Percentiles rank a stretch among this genome's conserved stretches.
These are phyloP conservation scores for Paraurostyla sp. DNA, from an alignment of 73 alveolate genomes.

Conservation along the genomic window DNA sequence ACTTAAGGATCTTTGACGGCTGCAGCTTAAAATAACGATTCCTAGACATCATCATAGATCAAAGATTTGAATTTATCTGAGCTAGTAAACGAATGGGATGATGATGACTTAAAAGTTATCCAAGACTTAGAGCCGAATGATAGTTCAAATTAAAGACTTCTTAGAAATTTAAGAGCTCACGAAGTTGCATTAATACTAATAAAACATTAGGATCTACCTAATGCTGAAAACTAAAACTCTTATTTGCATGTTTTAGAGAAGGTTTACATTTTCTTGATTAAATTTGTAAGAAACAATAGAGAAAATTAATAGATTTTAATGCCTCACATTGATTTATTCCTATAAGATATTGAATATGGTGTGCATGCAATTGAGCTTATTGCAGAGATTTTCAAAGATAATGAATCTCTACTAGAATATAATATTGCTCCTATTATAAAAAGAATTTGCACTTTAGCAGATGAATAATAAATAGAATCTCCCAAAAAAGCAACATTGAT, in stretches of 20 bases:
- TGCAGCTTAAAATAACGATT: constrained; percentile 8
- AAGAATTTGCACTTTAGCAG: constrained; percentile 43
- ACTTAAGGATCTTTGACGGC: background rate
- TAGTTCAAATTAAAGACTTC: constrained; percentile 39
- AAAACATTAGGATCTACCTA: constrained; percentile 4
- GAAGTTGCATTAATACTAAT: constrained; percentile 49
- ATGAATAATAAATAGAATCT: constrained; percentile 46
- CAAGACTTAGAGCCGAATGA: constrained; percentile 30
- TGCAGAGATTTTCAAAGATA: constrained; percentile 61
- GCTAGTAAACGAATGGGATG: constrained; percentile 47
- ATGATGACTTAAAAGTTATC: constrained; percentile 30
- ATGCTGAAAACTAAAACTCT: constrained; percentile 33
- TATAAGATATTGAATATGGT: constrained; percentile 65
- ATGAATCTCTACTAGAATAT: constrained; percentile 18
- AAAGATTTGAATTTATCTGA: constrained; percentile 48
- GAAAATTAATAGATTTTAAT: constrained; percentile 61
- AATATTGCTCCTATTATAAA: constrained; percentile 34
- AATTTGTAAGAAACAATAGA: constrained; percentile 46
- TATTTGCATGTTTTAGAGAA: constrained; percentile 47
- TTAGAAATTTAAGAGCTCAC: constrained; percentile 55
- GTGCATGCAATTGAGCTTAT: constrained; percentile 67
- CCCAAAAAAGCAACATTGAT: constrained; percentile 53
- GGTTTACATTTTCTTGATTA: constrained; percentile 64
- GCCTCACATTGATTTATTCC: constrained; percentile 52
- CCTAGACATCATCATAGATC: background rate